These are phyloP conservation scores for Saccharomyces uvarum DNA, from an alignment of 1,139 yeast genomes.

Conservation along the genomic window DNA sequence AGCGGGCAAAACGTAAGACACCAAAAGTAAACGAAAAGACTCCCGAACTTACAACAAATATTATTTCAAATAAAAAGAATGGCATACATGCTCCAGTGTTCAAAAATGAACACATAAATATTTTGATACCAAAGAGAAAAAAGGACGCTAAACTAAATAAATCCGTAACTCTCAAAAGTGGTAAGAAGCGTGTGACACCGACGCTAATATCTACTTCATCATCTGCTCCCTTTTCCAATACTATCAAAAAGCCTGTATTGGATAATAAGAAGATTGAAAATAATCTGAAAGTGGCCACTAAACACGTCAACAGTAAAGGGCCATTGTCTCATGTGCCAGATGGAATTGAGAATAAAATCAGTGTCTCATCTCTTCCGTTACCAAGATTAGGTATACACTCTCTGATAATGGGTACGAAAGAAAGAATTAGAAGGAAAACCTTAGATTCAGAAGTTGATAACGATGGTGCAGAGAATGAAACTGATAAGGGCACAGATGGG, in stretches of 20 bases:
- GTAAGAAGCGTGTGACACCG: slow-evolving; percentile 84
- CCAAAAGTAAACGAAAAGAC: slow-evolving; percentile 11
- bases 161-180: slow-evolving; percentile 37
- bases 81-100: neutral
- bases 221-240: slow-evolving; percentile 1
- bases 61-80: slow-evolving; percentile 13
- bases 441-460: slow-evolving; percentile 36
- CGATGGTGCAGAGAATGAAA: slow-evolving; percentile 27
- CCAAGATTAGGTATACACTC: slow-evolving; percentile 37
- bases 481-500: slow-evolving; percentile 35
- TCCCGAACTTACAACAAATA: slow-evolving; percentile 13
- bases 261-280: neutral
- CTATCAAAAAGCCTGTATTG: slow-evolving; percentile 4
- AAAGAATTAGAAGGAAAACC: slow-evolving; percentile 22
- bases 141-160: slow-evolving; percentile 27
- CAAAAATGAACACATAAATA: slow-evolving; percentile 18
- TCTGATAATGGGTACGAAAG: slow-evolving; percentile 31
- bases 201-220: slow-evolving; percentile 49
- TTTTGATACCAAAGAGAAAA: slow-evolving; percentile 26
- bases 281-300: neutral
- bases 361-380: slow-evolving; percentile 29
- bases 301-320: neutral
- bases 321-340: slow-evolving; percentile 5
- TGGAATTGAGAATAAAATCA: slow-evolving; percentile 21
- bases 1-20: slow-evolving; percentile 10